Evolutionary conservation across 148 eudicot species (phyloP).

Genomic region (Rhododendron williamsianum): DNA sequence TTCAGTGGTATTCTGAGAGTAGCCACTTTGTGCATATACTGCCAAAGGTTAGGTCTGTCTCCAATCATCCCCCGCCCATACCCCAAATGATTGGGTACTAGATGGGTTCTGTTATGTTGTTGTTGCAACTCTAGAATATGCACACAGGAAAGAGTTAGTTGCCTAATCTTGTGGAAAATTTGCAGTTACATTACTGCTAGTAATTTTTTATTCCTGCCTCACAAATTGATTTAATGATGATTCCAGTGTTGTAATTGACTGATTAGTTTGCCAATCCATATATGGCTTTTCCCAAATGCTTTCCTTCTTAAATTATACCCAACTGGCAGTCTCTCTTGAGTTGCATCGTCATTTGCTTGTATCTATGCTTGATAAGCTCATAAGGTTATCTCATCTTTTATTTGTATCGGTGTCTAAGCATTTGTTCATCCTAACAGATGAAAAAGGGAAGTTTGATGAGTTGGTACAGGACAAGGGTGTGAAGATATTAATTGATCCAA

Average conservation of each 20-base stretch:
- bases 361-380: not conserved
- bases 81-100: no score
- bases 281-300: not conserved
- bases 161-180: not conserved
- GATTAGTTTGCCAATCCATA: not conserved
- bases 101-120: no score
- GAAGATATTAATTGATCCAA: constrained; percentile 87
- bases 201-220: not conserved
- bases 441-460: constrained; percentile 94
- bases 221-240: not conserved
- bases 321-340: not conserved
- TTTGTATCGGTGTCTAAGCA: not conserved
- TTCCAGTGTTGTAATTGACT: not conserved
- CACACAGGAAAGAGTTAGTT: not conserved
- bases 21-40: no score
- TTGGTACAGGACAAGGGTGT: constrained; percentile 90
- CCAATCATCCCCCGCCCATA: no score
- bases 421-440: constrained; percentile 42
- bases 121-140: not conserved
- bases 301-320: not conserved
- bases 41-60: no score
- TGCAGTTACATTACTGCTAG: not conserved
- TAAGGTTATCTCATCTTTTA: not conserved
- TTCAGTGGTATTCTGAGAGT: no score
- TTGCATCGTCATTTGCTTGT: not conserved